phyloP scores from a whole-genome alignment of 108 stramenopile species.

The Skeletonema grethae region DNA sequence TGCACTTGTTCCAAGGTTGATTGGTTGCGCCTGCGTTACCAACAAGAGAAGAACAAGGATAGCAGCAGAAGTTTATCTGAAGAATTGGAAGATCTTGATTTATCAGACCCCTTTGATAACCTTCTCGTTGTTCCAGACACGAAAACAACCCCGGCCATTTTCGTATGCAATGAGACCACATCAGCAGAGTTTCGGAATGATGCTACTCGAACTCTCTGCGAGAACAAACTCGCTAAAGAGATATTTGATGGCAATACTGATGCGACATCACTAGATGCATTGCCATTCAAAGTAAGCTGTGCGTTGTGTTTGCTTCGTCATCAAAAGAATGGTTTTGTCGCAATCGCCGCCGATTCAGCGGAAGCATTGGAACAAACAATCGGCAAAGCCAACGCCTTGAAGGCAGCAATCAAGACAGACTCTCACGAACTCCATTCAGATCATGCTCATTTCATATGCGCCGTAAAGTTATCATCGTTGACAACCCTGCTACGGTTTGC shows the following conservation, averaged over 20 bases:
- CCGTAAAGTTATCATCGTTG: conserved; percentile 22
- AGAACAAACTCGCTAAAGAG: conserved; percentile 25
- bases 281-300: conserved; percentile 36
- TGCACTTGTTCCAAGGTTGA: conserved; percentile 45
- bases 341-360: conserved; percentile 19
- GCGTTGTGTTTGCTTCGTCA: conserved; percentile 22
- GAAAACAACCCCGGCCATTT: conserved; percentile 18
- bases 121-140: conserved; percentile 43
- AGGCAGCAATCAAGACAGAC: conserved; percentile 9
- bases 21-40: conserved; percentile 12
- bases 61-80: background rate
- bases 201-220: conserved; percentile 24
- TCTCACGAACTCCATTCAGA: conserved; percentile 26
- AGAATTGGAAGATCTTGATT: background rate
- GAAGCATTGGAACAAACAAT: conserved; percentile 11
- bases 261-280: background rate
- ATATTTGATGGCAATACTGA: conserved; percentile 26
- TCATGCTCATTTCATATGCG: conserved; percentile 46
- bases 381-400: background rate
- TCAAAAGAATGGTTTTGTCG: conserved; percentile 41
- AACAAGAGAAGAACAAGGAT: conserved; percentile 1
- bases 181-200: conserved; percentile 10
- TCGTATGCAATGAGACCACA: conserved; percentile 24
- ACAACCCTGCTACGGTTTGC: conserved; percentile 5
- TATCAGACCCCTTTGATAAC: conserved; percentile 25